Evolutionary conservation across 306 rosid species (phyloP), one percentile per base, ranked within the genome.

Genomic region (Psophocarpus tetragonolobus): DNA sequence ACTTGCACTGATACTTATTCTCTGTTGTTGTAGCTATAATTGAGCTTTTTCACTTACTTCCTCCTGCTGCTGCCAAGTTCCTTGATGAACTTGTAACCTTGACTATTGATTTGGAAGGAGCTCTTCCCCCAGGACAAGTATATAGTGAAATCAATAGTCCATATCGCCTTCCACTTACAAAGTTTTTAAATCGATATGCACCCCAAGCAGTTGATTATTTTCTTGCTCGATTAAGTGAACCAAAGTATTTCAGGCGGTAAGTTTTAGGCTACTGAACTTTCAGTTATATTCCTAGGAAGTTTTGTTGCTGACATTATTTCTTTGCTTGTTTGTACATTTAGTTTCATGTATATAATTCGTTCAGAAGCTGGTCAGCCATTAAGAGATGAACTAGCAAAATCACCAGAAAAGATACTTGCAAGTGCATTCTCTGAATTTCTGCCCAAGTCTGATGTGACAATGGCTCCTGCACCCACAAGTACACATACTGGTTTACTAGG

Each of bases 21-120:
- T 64, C 63, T 84, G 85, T 50, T 80, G 60, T 35, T 85, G 79
- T 92, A 96, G 99, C 99, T 91, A 96, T 96, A 73, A 91, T 96
- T 80, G 99, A 96, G 82, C 98, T 96, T 83, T 96, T 96, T 81
- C 99, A 96, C 87, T 85, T 96, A 78, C 99, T 96, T 83, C 99
- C 99, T 51, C 54, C 80, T 60, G 99, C 99, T 78, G 99, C 99
- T 63, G 90, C 97, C 38, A 92, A 92, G 88, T 96, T 96, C 79
- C 99, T 96, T 62, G 98, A 96, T 78, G 99, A 91, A 80, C 96
- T 96, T 73, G 99, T 96, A 51, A 91, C 97, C 82, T 90, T 96
- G 89, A 96, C 98, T 44, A 92, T 96, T 84, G 99, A 92, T 68
- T 88, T 96, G 91, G 99, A 96, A 87, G 97, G 96, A 81, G 97